Evolutionary conservation across 1,284 basidiomycete genomes (phyloP).

Genomic region (Leccinum insolens): DNA sequence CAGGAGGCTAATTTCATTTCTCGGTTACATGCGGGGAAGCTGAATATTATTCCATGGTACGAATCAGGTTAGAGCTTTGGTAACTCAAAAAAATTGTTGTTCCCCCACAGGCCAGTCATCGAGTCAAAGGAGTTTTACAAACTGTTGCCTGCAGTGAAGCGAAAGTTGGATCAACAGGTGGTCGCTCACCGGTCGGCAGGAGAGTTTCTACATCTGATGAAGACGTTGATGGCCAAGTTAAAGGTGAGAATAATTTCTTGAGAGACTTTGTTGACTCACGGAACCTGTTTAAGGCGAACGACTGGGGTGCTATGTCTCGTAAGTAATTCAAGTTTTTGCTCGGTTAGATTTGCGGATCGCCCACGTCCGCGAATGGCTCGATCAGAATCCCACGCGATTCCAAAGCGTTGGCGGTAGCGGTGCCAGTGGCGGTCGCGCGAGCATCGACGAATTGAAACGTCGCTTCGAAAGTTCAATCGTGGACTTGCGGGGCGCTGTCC

Average conservation of each 20-base stretch:
- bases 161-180: conserved; percentile 47
- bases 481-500: conserved; percentile 46
- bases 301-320: conserved; percentile 67
- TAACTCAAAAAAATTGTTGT: too few relatives aligned
- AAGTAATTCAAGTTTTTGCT: conserved; percentile 19
- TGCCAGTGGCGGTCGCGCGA: conserved; percentile 35
- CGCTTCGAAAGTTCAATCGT: conserved; percentile 44
- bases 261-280: not conserved
- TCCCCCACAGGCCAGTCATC: conserved; percentile 56
- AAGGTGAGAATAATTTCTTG: conserved; percentile 42
- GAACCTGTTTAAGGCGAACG: conserved; percentile 47
- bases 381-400: conserved; percentile 51
- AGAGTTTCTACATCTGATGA: conserved; percentile 58
- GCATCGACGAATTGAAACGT: conserved; percentile 49
- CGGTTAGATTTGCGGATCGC: conserved; percentile 39
- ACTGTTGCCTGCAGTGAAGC: conserved; percentile 50
- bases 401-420: conserved; percentile 21
- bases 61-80: not conserved
- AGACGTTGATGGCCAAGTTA: conserved; percentile 68
- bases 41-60: conserved; percentile 58
- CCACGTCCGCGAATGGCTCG: conserved; percentile 54
- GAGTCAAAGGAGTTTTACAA: conserved; percentile 61
- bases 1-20: conserved; percentile 65
- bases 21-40: conserved; percentile 52
- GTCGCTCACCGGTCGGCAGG: conserved; percentile 54